These are phyloP conservation scores for Candida anutae DNA, from an alignment of 1,139 yeast genomes.

Conservation along the genomic window DNA sequence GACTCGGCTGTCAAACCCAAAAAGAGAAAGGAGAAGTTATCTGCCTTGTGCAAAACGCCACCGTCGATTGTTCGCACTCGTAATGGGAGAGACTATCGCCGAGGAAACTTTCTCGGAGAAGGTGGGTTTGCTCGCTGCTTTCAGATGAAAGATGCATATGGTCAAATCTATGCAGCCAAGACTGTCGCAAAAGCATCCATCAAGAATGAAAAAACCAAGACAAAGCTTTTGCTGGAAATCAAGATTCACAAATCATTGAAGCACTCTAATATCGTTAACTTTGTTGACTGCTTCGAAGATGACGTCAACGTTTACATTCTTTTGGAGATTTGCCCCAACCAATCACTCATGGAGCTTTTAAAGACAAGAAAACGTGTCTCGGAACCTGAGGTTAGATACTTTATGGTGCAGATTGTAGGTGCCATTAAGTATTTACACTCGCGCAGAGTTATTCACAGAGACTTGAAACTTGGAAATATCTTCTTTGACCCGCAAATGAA, in stretches of 20 bases:
- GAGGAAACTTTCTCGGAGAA: slow-evolving; percentile 90
- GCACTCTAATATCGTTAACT: slow-evolving; percentile 86
- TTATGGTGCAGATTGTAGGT: slow-evolving; percentile 89
- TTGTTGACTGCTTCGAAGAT: slow-evolving; percentile 92
- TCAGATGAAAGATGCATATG: slow-evolving; percentile 87
- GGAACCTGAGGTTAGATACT: slow-evolving; percentile 87
- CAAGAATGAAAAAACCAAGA: slow-evolving; percentile 83
- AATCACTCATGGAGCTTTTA: slow-evolving; percentile 85
- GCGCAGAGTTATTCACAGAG: slow-evolving; percentile 92
- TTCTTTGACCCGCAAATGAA: slow-evolving; percentile 91
- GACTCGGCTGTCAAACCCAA: slow-evolving; percentile 14
- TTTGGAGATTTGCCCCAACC: slow-evolving; percentile 90
- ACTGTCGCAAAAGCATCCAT: slow-evolving; percentile 96
- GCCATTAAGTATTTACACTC: slow-evolving; percentile 90
- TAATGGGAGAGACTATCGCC: slow-evolving; percentile 79
- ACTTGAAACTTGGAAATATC: slow-evolving; percentile 87
- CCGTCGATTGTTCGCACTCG: slow-evolving; percentile 87
- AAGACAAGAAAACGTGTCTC: slow-evolving; percentile 74
- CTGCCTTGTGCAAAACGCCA: slow-evolving; percentile 88
- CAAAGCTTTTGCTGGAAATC: slow-evolving; percentile 84
- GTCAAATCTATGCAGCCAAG: slow-evolving; percentile 89
- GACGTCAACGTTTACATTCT: slow-evolving; percentile 87
- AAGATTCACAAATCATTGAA: slow-evolving; percentile 88
- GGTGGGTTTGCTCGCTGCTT: slow-evolving; percentile 99
- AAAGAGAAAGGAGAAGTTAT: slow-evolving; percentile 80